These are phyloP conservation scores for Gastrolobium villosum DNA, from an alignment of 306 rosid species.

Conservation along the genomic window DNA sequence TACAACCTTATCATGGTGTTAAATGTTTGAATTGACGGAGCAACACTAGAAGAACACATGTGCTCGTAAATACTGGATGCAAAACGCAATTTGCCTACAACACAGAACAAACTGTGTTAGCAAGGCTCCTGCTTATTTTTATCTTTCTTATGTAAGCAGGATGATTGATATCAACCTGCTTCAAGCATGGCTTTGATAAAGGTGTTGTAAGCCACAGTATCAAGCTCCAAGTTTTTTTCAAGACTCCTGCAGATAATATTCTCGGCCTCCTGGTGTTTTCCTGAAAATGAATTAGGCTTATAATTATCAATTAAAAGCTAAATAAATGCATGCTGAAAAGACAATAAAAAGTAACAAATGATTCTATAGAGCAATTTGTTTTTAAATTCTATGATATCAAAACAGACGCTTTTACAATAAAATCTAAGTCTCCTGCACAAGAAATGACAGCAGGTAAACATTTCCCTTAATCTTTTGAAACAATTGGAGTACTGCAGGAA, in stretches of 20 bases:
- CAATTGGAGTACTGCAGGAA: not conserved
- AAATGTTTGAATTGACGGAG: slow-evolving; percentile 89
- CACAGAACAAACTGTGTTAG: slow-evolving; percentile 47
- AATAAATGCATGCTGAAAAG: slow-evolving; percentile 37
- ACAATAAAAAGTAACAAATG: slow-evolving; percentile 22
- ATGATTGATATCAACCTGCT: slow-evolving; percentile 67
- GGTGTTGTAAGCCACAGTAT: slow-evolving; percentile 92
- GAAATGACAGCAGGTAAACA: not conserved
- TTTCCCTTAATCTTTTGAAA: not conserved
- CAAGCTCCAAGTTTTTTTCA: slow-evolving; percentile 70
- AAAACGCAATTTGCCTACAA: slow-evolving; percentile 78
- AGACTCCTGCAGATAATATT: slow-evolving; percentile 67
- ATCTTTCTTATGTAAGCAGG: slow-evolving; percentile 31
- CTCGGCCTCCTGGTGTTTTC: slow-evolving; percentile 75
- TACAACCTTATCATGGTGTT: slow-evolving; percentile 92
- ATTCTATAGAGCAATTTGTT: not conserved
- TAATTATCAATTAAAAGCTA: slow-evolving; percentile 27
- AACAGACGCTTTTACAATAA: slow-evolving; percentile 5
- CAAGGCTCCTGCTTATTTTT: slow-evolving; percentile 42
- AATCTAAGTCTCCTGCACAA: not conserved
- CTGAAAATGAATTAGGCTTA: slow-evolving; percentile 56
- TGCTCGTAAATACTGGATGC: slow-evolving; percentile 76
- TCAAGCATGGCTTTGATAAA: slow-evolving; percentile 93
- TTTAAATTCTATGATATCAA: slow-evolving; percentile 22
- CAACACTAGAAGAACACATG: slow-evolving; percentile 69